phyloP scores from a whole-genome alignment of 768 basidiomycete genomes.

The Inosperma sp. region DNA sequence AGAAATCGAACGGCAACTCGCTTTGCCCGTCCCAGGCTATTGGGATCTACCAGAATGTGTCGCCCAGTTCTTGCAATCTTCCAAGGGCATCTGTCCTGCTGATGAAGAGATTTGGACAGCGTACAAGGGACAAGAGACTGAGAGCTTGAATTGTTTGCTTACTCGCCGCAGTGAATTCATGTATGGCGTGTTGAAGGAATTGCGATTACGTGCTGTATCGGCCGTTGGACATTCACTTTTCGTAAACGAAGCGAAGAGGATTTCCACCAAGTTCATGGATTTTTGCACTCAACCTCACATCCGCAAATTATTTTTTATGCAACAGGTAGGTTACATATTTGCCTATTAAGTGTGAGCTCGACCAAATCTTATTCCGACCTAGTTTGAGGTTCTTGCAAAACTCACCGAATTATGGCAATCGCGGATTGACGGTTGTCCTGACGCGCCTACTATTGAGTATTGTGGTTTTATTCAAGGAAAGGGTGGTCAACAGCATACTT shows the following conservation, averaged over 20 bases:
- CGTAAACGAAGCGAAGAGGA: conserved; percentile 39
- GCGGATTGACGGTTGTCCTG: conserved; percentile 47
- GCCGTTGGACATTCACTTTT: conserved; percentile 28
- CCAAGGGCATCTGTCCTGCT: conserved; percentile 26
- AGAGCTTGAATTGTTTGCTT: conserved; percentile 25
- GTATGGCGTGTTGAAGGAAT: conserved; percentile 30
- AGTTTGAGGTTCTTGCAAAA: conserved; percentile 48
- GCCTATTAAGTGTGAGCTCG: not conserved
- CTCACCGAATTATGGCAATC: conserved; percentile 44
- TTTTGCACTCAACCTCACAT: conserved; percentile 40
- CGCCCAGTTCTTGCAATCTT: conserved; percentile 23
- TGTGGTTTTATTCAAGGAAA: conserved; percentile 22
- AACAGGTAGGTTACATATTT: conserved; percentile 35
- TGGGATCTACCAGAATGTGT: conserved; percentile 45
- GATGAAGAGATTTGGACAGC: conserved; percentile 38
- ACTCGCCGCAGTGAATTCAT: conserved; percentile 32
- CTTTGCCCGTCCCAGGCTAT: conserved; percentile 45
- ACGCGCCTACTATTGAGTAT: conserved; percentile 44
- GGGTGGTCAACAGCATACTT: conserved; percentile 32
- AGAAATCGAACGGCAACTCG: conserved; percentile 41
- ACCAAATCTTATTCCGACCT: not conserved
- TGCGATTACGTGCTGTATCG: conserved; percentile 29
- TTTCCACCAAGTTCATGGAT: conserved; percentile 44
- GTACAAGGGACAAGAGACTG: conserved; percentile 22
- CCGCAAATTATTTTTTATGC: conserved; percentile 51